A percentile compares a stretch with the other conserved stretches of the same genome.
Conservation (phyloP, 2,329 filamentous ascomycete species). For the Sporothrix inflata region DNA sequence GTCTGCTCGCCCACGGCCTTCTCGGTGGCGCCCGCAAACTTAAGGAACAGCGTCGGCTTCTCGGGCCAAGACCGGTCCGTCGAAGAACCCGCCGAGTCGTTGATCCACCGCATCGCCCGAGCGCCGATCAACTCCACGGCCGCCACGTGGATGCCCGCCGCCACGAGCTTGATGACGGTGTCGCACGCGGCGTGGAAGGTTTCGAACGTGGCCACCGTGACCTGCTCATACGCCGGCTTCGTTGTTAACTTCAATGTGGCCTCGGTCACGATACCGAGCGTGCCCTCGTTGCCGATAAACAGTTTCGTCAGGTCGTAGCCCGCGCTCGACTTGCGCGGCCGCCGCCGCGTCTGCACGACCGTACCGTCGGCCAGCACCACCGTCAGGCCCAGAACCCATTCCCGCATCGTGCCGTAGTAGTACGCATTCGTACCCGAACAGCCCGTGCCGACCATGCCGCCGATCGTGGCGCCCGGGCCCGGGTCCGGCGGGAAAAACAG, state of each 20-base stretch:
- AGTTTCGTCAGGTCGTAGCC: slow-evolving; percentile 90
- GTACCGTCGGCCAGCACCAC: slow-evolving; percentile 93
- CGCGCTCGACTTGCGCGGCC: slow-evolving; percentile 85
- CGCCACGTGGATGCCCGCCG: slow-evolving; percentile 78
- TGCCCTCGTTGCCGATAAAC: slow-evolving; percentile 90
- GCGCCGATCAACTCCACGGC: slow-evolving; percentile 94
- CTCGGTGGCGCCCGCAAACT: slow-evolving; percentile 71
- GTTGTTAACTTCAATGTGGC: slow-evolving; percentile 85
- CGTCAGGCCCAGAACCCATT: slow-evolving; percentile 86
- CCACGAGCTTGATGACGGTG: slow-evolving; percentile 79
- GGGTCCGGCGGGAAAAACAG: slow-evolving; percentile 93
- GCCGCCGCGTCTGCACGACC: slow-evolving; percentile 83
- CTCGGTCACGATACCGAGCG: slow-evolving; percentile 87
- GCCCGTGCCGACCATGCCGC: slow-evolving; percentile 79
- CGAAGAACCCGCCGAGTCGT: slow-evolving; percentile 58
- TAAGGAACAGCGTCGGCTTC: slow-evolving; percentile 80
- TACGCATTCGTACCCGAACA: slow-evolving; percentile 85
- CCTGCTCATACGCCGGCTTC: slow-evolving; percentile 75
- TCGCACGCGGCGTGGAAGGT: slow-evolving; percentile 72
- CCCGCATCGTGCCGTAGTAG: slow-evolving; percentile 90
- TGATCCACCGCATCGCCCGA: slow-evolving; percentile 77
- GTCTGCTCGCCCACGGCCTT: slow-evolving; percentile 77
- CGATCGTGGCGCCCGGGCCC: slow-evolving; percentile 88
- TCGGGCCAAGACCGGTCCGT: slow-evolving; percentile 71
- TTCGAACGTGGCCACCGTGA: slow-evolving; percentile 69